These are phyloP conservation scores for Didymella pomorum DNA, from an alignment of 2,329 filamentous ascomycete genomes.

Conservation along the genomic window DNA sequence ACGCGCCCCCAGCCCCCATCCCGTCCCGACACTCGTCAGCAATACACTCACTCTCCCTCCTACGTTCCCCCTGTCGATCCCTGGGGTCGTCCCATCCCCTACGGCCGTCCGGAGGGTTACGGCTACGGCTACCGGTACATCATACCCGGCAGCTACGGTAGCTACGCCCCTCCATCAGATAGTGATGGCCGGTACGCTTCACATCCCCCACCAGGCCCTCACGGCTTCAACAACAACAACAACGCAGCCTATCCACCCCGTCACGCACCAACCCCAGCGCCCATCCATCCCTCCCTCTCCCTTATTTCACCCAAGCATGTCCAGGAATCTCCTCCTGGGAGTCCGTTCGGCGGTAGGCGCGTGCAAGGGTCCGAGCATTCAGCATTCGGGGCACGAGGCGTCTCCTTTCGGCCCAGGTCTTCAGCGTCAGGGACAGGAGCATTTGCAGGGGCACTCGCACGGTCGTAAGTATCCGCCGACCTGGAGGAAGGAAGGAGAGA, in stretches of 20 bases:
- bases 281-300: no score
- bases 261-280: constrained; percentile 5
- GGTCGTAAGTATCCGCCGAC: no score
- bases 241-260: constrained; percentile 12
- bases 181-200: constrained; percentile 5
- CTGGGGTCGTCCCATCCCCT: constrained; percentile 16
- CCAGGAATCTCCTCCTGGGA: not conserved
- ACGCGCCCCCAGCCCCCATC: constrained; percentile 1
- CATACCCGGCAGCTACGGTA: constrained; percentile 5
- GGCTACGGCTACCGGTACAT: constrained; percentile 19
- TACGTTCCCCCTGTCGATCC: constrained; percentile 10
- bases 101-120: constrained; percentile 14
- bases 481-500: no score
- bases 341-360: not conserved
- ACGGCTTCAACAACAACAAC: no score
- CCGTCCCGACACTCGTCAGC: not conserved
- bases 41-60: constrained; percentile 6
- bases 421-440: not conserved
- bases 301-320: not conserved
- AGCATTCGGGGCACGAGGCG: not conserved
- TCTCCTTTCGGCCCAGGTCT: not conserved
- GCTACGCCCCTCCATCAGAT: constrained; percentile 1
- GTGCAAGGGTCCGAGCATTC: no score
- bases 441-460: no score
- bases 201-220: constrained; percentile 9